Evolutionary conservation across 1,139 yeast genomes (phyloP).

Genomic region (Pichia sp.): DNA sequence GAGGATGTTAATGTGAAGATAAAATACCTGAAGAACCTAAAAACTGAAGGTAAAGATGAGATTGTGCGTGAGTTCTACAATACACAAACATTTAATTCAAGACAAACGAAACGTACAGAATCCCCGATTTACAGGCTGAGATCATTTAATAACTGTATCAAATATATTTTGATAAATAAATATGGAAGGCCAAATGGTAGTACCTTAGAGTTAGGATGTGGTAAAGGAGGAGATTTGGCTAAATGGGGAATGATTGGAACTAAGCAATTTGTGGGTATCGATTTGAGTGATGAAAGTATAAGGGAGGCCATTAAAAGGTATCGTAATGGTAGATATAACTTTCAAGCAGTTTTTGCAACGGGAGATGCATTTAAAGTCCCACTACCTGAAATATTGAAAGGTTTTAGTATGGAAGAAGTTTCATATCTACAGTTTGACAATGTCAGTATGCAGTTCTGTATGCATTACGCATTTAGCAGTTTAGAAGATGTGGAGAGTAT

Average conservation of each 20-base stretch:
- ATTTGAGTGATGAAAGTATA: constrained; percentile 83
- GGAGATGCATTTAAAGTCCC: constrained; percentile 82
- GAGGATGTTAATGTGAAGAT: constrained; percentile 17
- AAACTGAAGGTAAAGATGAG: constrained; percentile 35
- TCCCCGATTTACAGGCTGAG: constrained; percentile 84
- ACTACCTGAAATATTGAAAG: constrained; percentile 61
- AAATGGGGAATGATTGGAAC: constrained; percentile 77
- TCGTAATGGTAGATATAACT: constrained; percentile 44
- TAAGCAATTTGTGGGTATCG: constrained; percentile 80
- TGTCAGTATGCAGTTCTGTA: constrained; percentile 83
- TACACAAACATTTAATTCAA: constrained; percentile 68
- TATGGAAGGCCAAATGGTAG: constrained; percentile 46
- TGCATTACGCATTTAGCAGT: constrained; percentile 89
- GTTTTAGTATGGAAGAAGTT: constrained; percentile 41
- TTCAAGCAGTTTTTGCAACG: constrained; percentile 76
- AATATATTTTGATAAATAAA: constrained; percentile 75
- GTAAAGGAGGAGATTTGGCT: constrained; percentile 94
- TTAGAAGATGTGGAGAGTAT: constrained; percentile 72
- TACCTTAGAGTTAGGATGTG: constrained; percentile 87
- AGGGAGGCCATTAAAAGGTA: constrained; percentile 78
- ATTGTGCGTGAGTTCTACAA: constrained; percentile 81
- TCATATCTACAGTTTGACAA: constrained; percentile 72
- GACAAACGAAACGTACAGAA: constrained; percentile 54
- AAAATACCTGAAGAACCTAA: constrained; percentile 20
- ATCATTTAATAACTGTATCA: constrained; percentile 86